Evolutionary conservation across 2,329 filamentous ascomycete species (phyloP), one percentile per base, ranked within the genome.

Genomic region (Aspergillus nomiae): DNA sequence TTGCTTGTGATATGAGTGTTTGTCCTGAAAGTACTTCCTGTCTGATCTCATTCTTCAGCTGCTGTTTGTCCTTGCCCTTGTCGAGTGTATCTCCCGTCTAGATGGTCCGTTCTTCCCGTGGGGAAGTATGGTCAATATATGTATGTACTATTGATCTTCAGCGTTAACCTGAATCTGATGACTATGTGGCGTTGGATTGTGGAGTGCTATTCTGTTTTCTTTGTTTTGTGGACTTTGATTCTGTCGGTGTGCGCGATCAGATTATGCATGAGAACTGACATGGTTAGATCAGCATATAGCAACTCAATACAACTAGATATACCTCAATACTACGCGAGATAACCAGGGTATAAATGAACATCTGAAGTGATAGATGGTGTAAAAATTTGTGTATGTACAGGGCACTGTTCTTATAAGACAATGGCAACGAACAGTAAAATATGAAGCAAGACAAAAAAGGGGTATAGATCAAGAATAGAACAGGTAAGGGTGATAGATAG

Each of bases 161-260:
- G 48, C 48, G 56, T 38, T 58, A 45, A n/a, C 21, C 50, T 58
- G 56, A 58, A 58, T 58, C 45, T 48, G 46, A 58, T 26, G 43
- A 46, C 14, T 36, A n/a, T 34, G 26, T 21, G 53, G 48, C 48
- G 48, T 51, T 51, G 26, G 48, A 51, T 51, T 51, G 26, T 30
- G 46, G 46, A 28, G 12, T 30, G 12, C 24, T 34, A 10, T 34
- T 51, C 24, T 12, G 2, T 19, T 51, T 48, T 16, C 21, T 48
- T 2, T 51, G 14, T 32, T 34, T 34, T 51, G 28, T 51, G 28
- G 2, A 34, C 19, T 19, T 4, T 50, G 6, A 19, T 32, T 32
- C 9, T 4, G 19, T n/a, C 16, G 26, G 19, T 16, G 10, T 51
- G 14, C 28, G 28, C 10, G 32, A n/a, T 24, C 46, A 30, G 46